Conservation (phyloP, 2,329 filamentous ascomycete species). For the Fusarium scirpi region DNA sequence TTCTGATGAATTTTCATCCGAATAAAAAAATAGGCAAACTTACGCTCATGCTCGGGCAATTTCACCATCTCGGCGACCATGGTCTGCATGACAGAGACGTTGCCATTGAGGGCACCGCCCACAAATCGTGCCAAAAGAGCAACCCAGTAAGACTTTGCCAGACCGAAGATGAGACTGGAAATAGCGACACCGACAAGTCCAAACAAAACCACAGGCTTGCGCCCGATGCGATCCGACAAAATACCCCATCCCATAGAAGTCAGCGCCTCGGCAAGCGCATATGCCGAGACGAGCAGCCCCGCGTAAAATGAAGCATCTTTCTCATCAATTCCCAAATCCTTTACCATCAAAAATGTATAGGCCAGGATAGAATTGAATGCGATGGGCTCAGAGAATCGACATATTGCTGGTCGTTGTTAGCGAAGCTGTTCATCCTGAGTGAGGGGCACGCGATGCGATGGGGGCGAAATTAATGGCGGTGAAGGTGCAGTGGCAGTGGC, state of each 20-base stretch:
- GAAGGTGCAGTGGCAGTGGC: neutral
- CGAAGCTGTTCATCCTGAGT: neutral
- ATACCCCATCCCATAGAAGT: conserved; percentile 76
- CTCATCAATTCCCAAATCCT: conserved; percentile 78
- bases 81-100: conserved; percentile 88
- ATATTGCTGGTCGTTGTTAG: conserved; percentile 41
- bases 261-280: conserved; percentile 86
- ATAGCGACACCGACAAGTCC: conserved; percentile 81
- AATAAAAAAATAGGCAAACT: neutral
- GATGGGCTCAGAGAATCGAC: conserved; percentile 81
- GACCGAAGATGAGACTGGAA: conserved; percentile 86
- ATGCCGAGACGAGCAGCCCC: conserved; percentile 85
- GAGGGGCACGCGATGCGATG: neutral
- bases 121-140: conserved; percentile 82
- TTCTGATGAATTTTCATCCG: accelerated
- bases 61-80: conserved; percentile 93
- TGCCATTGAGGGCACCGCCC: conserved; percentile 91
- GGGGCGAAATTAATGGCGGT: conserved; percentile 2
- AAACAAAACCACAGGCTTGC: conserved; percentile 76
- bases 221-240: conserved; percentile 70
- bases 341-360: conserved; percentile 89
- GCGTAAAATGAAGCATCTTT: conserved; percentile 84
- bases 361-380: conserved; percentile 92
- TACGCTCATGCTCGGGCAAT: conserved; percentile 82
- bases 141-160: conserved; percentile 82